Conservation (phyloP, 352 stramenopile species). For the Saprolegnia parasitica region DNA sequence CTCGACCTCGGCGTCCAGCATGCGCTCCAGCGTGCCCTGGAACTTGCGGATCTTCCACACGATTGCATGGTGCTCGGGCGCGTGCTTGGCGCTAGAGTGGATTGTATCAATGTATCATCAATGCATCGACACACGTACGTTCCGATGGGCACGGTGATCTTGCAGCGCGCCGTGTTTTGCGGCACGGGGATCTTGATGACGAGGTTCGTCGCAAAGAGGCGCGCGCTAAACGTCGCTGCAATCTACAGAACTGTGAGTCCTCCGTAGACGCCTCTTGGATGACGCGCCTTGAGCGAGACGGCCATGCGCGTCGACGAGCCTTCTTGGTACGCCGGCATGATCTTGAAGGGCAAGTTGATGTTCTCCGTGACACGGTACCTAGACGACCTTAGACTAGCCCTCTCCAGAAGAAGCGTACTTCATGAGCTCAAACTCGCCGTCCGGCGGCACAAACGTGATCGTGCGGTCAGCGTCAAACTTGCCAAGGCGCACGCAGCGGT, state of each 20-base stretch:
- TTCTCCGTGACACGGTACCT: slow-evolving; percentile 94
- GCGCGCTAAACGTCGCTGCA: slow-evolving; percentile 92
- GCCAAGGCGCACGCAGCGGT: slow-evolving; percentile 95
- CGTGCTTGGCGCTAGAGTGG: slow-evolving; percentile 89
- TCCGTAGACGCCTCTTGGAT: neutral
- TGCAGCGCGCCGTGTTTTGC: slow-evolving; percentile 95
- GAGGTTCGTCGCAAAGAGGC: slow-evolving; percentile 95
- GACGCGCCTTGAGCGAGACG: slow-evolving; percentile 55
- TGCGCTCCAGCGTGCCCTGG: slow-evolving; percentile 91
- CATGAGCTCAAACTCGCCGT: slow-evolving; percentile 99
- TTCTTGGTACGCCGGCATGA: slow-evolving; percentile 97
- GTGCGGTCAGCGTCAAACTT: slow-evolving; percentile 97
- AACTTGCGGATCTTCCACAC: slow-evolving; percentile 98
- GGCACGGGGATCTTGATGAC: slow-evolving; percentile 93
- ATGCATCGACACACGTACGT: slow-evolving; percentile 35
- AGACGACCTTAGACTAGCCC: neutral
- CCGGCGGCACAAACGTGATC: slow-evolving; percentile 98
- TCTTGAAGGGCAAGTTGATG: slow-evolving; percentile 97
- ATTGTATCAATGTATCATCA: neutral
- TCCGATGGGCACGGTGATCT: slow-evolving; percentile 94
- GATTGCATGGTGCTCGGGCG: slow-evolving; percentile 96
- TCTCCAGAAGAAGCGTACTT: slow-evolving; percentile 39
- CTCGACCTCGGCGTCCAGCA: slow-evolving; percentile 95
- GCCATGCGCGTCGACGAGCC: slow-evolving; percentile 77
- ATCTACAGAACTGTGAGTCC: slow-evolving; percentile 32